phyloP scores from a whole-genome alignment of 2,329 filamentous ascomycete genomes.

The Dissoconium aciculare region DNA sequence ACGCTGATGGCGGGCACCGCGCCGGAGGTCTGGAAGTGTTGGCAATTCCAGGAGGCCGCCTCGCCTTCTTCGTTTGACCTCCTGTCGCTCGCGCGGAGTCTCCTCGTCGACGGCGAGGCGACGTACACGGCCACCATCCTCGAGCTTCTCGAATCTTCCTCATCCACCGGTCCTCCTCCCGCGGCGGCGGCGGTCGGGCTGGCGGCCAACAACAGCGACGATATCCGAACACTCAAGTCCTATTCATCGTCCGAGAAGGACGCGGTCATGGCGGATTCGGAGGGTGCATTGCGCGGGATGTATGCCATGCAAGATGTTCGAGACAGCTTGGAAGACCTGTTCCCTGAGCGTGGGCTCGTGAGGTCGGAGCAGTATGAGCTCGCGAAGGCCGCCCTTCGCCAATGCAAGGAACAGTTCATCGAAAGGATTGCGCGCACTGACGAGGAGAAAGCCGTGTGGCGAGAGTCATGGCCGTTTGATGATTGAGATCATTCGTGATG shows the following conservation, averaged over 20 bases:
- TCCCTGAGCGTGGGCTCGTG: slow-evolving; percentile 4
- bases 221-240: too few relatives aligned
- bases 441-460: slow-evolving; percentile 6
- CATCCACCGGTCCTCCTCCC: too few relatives aligned
- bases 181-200: too few relatives aligned
- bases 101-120: slow-evolving; percentile 4
- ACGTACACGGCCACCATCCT: slow-evolving; percentile 4
- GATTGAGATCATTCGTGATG: too few relatives aligned
- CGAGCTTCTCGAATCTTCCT: slow-evolving; percentile 1
- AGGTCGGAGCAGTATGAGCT: slow-evolving; percentile 3
- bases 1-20: too few relatives aligned
- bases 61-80: slow-evolving; percentile 2
- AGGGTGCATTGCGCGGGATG: too few relatives aligned
- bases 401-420: slow-evolving; percentile 8
- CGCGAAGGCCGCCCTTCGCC: slow-evolving; percentile 3
- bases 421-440: slow-evolving; percentile 3
- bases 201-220: too few relatives aligned
- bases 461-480: slow-evolving; percentile 8
- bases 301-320: slow-evolving; percentile 4
- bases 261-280: too few relatives aligned
- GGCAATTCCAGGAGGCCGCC: too few relatives aligned
- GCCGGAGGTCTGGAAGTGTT: too few relatives aligned
- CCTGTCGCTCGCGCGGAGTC: slow-evolving; percentile 1
- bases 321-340: slow-evolving; percentile 4
- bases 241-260: too few relatives aligned